Evolutionary conservation across 805 yeast species (phyloP).

Genomic region (Zygosaccharomyces pseudorouxii): DNA sequence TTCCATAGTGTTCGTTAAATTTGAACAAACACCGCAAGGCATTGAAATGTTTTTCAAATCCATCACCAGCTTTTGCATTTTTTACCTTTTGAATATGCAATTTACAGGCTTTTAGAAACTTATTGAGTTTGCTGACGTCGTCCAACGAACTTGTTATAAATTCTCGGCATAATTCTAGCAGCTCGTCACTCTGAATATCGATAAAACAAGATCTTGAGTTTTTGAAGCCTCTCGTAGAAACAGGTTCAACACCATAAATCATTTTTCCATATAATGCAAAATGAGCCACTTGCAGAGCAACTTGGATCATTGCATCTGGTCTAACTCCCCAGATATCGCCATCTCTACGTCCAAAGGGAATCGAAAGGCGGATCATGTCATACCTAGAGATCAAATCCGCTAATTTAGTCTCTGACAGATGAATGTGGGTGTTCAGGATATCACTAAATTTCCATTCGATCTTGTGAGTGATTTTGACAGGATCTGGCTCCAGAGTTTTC

Average conservation of each 20-base stretch:
- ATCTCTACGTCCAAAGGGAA: slow-evolving; percentile 72
- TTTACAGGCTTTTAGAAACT: slow-evolving; percentile 47
- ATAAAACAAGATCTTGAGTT: slow-evolving; percentile 68
- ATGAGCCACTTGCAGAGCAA: slow-evolving; percentile 86
- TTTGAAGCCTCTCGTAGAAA: slow-evolving; percentile 65
- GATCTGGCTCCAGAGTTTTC: slow-evolving; percentile 17
- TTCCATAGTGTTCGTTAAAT: slow-evolving; percentile 36
- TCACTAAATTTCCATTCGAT: slow-evolving; percentile 38
- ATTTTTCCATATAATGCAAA: slow-evolving; percentile 87
- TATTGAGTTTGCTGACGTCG: slow-evolving; percentile 43
- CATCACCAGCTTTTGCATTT: slow-evolving; percentile 55
- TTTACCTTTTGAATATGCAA: slow-evolving; percentile 47
- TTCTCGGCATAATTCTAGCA: slow-evolving; percentile 49
- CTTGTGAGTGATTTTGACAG: slow-evolving; percentile 21
- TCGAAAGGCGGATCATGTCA: slow-evolving; percentile 70
- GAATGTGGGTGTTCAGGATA: slow-evolving; percentile 42
- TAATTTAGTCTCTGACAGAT: slow-evolving; percentile 84
- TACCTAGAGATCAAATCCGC: slow-evolving; percentile 77
- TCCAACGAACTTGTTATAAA: slow-evolving; percentile 53
- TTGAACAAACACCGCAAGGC: slow-evolving; percentile 56
- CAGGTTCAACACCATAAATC: slow-evolving; percentile 86
- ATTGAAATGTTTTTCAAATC: slow-evolving; percentile 69
- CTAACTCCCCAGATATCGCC: slow-evolving; percentile 76
- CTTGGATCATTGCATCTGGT: slow-evolving; percentile 86
- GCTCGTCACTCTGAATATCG: slow-evolving; percentile 56